Percentiles rank a stretch among this genome's conserved stretches.
These are phyloP conservation scores for Gentiana macrophylla DNA, from an alignment of 257 asterid genomes.

Conservation along the genomic window DNA sequence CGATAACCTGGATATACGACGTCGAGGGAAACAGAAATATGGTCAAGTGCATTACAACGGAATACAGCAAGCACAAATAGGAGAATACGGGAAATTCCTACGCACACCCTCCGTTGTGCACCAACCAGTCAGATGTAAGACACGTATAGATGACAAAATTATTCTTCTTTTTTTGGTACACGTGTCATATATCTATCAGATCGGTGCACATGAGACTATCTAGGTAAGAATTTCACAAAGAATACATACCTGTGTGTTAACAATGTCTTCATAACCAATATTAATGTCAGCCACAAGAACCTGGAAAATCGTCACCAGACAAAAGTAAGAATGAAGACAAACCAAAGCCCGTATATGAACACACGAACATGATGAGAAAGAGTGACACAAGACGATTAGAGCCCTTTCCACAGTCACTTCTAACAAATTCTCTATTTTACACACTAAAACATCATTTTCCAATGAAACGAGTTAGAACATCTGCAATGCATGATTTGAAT, in stretches of 20 bases:
- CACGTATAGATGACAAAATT: no score
- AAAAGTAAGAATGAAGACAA: slow-evolving; percentile 7
- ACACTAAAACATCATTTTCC: no score
- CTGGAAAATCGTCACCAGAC: slow-evolving; percentile 25
- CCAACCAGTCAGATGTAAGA: no score
- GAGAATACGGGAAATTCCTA: neutral
- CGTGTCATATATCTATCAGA: no score
- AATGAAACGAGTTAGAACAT: no score
- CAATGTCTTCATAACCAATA: slow-evolving; percentile 90
- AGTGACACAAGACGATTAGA: neutral
- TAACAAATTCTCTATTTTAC: no score
- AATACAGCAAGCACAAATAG: neutral
- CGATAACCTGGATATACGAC: slow-evolving; percentile 46
- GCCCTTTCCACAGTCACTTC: no score
- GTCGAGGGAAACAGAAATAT: neutral
- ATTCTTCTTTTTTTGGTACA: no score
- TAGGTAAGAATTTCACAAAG: no score
- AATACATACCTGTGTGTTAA: slow-evolving; percentile 75
- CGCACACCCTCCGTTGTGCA: no score
- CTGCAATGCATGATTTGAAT: no score
- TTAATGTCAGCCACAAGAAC: slow-evolving; percentile 96
- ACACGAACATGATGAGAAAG: neutral
- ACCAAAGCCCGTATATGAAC: neutral
- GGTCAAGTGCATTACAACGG: neutral
- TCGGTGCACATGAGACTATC: no score